Evolutionary conservation across 73 alveolate genomes (phyloP).

Genomic region (Paramecium tetraurelia): DNA sequence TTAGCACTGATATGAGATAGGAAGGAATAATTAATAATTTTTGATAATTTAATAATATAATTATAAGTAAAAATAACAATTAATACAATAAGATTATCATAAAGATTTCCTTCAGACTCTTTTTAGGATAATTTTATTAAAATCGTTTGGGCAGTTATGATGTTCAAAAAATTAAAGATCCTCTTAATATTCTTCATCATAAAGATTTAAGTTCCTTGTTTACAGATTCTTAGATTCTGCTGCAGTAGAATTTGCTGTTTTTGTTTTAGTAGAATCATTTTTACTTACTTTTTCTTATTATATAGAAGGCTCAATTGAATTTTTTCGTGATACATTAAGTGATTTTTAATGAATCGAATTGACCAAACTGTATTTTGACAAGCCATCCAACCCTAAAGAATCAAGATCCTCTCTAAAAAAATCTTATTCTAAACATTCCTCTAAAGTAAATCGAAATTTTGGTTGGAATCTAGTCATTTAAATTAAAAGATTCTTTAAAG

Average conservation of each 20-base stretch:
- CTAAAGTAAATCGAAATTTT: background rate
- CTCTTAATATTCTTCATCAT: background rate
- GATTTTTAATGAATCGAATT: background rate
- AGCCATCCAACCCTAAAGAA: background rate
- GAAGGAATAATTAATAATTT: background rate
- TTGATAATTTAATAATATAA: background rate
- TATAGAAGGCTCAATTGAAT: background rate
- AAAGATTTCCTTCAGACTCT: background rate
- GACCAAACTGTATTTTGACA: background rate
- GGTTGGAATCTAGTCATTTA: background rate
- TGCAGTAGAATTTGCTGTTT: background rate
- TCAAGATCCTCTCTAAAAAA: background rate
- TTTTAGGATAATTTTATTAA: background rate
- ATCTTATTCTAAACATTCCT: background rate
- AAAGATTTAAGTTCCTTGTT: background rate
- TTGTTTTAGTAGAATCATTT: background rate
- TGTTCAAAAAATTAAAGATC: background rate
- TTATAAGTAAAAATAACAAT: background rate
- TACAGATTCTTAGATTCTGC: background rate
- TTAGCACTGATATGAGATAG: background rate
- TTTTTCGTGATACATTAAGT: background rate
- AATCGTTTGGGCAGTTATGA: background rate
- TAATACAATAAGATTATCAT: background rate
- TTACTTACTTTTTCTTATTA: background rate
- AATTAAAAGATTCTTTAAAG: background rate